These are phyloP conservation scores for Pichia phayaonensis DNA, from an alignment of 805 yeast genomes.

Conservation along the genomic window DNA sequence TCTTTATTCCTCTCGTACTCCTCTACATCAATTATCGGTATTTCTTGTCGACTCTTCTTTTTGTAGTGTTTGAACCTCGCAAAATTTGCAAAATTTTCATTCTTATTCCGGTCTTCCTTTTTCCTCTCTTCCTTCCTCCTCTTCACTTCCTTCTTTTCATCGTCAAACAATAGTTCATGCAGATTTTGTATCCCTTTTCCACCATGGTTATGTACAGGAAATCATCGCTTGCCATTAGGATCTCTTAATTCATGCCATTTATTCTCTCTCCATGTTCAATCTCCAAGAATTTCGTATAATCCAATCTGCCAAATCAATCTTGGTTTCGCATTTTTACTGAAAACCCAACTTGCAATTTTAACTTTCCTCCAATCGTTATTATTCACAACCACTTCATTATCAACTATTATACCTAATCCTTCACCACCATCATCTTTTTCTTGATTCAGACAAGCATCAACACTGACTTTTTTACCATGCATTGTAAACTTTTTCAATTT, in stretches of 20 bases:
- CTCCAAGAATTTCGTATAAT: conserved; percentile 48
- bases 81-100: conserved; percentile 21
- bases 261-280: conserved; percentile 47
- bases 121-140: no score
- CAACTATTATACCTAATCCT: conserved; percentile 19
- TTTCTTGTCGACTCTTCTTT: conserved; percentile 8
- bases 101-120: conserved; percentile 5
- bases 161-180: conserved; percentile 5
- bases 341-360: conserved; percentile 58
- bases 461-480: conserved; percentile 8
- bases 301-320: conserved; percentile 60
- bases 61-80: conserved; percentile 23
- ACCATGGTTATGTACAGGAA: conserved; percentile 14
- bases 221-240: conserved; percentile 45
- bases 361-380: conserved; percentile 19
- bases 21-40: conserved; percentile 7
- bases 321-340: conserved; percentile 38
- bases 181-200: background rate
- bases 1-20: background rate
- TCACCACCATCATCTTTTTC: conserved; percentile 14
- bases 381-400: conserved; percentile 14
- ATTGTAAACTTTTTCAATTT: conserved; percentile 30
- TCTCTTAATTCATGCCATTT: conserved; percentile 47
- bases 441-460: background rate
- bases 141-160: conserved; percentile 9